Evolutionary conservation across 164 flowering plant genomes (phyloP), one percentile per base, ranked within the genome.

Genomic region (Sextonia rubra): DNA sequence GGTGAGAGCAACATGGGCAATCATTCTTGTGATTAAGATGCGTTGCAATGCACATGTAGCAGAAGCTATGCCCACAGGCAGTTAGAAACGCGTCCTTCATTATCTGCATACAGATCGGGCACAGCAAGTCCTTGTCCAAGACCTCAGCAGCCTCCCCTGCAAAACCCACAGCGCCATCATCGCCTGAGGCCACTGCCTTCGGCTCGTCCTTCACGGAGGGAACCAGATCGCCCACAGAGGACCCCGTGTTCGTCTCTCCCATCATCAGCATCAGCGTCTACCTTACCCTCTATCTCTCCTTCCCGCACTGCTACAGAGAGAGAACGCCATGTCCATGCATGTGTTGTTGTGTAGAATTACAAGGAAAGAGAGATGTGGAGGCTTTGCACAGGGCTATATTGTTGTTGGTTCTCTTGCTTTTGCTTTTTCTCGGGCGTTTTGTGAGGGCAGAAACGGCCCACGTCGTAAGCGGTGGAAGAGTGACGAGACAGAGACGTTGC

Each of bases 51-150:
- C 99, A 95, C 95, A 90, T 95, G 80, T 91, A 95, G 77, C 99
- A 95, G 79, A 90, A 95, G 80, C 96, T 93, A 76, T 95, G 99
- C 1, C 99, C 98, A 64, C 99, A 95, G 1, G 91, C 82, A 15
- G 99, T 95, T 0, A 95, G 85, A 71, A 95, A 93, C 32, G 98
- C 99, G 58, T 93, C 99, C 76, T 89, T 95, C 20, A 95, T 87
- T 6, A 89, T 85, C 81, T 95, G 98, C 94, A 93, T 95, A 75
- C 99, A 95, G 25, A 95, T 91, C 77, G 98, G 99, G 69, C 99
- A 93, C 70, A 89, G 70, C 29, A 85, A 79, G 37, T 95, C 98
- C 81, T 82, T 89, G 32, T 95, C 98, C 72, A 84, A 55, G 6
- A 68, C 74, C 20, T 17, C 80, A 30, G 26, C 80, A n/a, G 69